Evolutionary conservation across 495 filamentous ascomycete species (phyloP), one percentile per base, ranked within the genome.

Genomic region (Penicillium waksmanii): DNA sequence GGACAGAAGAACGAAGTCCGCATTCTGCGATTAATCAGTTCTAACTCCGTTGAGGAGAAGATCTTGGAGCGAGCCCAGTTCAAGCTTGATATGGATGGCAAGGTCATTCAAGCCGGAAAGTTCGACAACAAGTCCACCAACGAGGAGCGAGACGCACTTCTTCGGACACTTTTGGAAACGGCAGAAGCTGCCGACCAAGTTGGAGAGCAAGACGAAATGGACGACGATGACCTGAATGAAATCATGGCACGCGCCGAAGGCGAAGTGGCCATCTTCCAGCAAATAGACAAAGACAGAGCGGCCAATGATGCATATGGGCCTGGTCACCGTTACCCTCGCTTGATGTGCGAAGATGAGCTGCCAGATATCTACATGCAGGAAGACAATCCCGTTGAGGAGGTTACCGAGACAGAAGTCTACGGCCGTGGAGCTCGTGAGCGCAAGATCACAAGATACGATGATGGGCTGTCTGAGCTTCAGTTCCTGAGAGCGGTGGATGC

Each of bases 111-210:
- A 71, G 95, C 95, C 48, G 95, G 95, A 83, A 95, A 96, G 63
- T 98, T 98, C 77, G 95, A 98, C 66, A 98, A 98, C 76, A 98
- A 98, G 72, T 98, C 95, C 1, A 97, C 95, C 12, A 96, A 97
- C 67, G 96, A 96, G 56, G 95, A 98, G 73, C 90, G 95, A 79
- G 95, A 98, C 68, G 94, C 93, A 18, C 89, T 98, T 81, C 80
- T 98, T 53, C 84, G 95, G 59, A 93, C 92, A 23, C 86, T 98
- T 64, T 79, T 98, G 50, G 95, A 98, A 68, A 89, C 87, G 50
- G 95, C 95, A 1, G 94, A 97, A 61, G 85, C 82, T 36, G 89
- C 94, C 42, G 94, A 96, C 36, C 89, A 89, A 62, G 73, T 86
- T 18, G 83, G 84, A 34, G 90, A 94, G 51, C 91, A 97, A 61